These are phyloP conservation scores for Globisporangium paroecandrum DNA, from an alignment of 352 stramenopile species.

Conservation along the genomic window DNA sequence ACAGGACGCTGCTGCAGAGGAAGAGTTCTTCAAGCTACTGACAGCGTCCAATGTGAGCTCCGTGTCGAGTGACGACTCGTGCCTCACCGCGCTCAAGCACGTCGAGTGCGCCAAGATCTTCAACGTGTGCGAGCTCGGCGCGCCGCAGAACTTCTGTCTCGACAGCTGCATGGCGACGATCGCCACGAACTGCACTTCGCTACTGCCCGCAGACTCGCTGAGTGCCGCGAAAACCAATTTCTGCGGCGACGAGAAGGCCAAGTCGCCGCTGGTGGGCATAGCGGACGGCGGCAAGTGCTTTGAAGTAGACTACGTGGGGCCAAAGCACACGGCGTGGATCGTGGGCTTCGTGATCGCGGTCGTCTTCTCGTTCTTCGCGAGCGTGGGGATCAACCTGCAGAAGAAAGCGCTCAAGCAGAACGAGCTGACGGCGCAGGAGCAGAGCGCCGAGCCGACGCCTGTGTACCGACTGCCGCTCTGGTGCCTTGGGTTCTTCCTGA, in stretches of 20 bases:
- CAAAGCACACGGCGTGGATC: conserved; percentile 66
- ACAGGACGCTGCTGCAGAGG: conserved; percentile 39
- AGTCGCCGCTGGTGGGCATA: conserved; percentile 23
- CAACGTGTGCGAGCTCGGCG: conserved; percentile 67
- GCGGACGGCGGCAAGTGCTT: conserved; percentile 69
- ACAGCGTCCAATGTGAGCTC: conserved; percentile 20
- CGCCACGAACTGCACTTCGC: conserved; percentile 36
- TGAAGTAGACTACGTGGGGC: conserved; percentile 53
- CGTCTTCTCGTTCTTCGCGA: conserved; percentile 80
- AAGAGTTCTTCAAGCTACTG: conserved; percentile 29
- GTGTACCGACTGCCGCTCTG: conserved; percentile 82
- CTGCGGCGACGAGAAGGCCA: conserved; percentile 24
- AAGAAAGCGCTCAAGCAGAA: conserved; percentile 85
- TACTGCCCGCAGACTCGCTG: conserved; percentile 15
- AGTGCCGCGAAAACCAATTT: conserved; percentile 18
- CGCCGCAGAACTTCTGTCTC: conserved; percentile 52
- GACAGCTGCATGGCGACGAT: conserved; percentile 39
- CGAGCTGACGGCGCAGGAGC: conserved; percentile 51
- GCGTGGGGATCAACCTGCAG: conserved; percentile 82
- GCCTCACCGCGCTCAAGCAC: conserved; percentile 33
- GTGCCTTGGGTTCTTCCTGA: conserved; percentile 80
- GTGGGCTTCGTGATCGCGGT: conserved; percentile 77
- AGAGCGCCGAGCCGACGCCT: conserved; percentile 42
- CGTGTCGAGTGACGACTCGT: conserved; percentile 16
- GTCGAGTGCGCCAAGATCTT: conserved; percentile 59